Conservation (phyloP, 345 rosid genomes). For the Schrenkiella parvula region DNA sequence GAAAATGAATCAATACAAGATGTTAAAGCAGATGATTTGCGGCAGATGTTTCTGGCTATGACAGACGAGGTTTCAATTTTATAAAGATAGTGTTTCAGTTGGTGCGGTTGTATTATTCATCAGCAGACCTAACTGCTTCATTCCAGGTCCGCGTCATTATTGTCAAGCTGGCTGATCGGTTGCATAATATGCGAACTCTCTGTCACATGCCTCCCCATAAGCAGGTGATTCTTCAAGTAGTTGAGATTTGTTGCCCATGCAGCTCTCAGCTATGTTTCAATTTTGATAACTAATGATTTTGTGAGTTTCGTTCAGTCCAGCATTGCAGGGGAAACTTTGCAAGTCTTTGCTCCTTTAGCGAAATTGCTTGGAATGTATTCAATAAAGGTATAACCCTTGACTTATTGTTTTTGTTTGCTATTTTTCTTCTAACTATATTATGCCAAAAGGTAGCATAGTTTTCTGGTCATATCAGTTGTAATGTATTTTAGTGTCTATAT, state of each 20-base stretch:
- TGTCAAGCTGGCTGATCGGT: slow-evolving; percentile 96
- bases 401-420: neutral
- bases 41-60: slow-evolving; percentile 98
- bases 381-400: slow-evolving; percentile 61
- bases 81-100: slow-evolving; percentile 10
- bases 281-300: slow-evolving; percentile 26
- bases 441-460: neutral
- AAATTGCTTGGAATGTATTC: slow-evolving; percentile 97
- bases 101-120: neutral
- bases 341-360: slow-evolving; percentile 97
- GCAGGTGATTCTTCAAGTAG: slow-evolving; percentile 56
- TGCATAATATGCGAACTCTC: slow-evolving; percentile 98
- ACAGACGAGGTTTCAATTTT: slow-evolving; percentile 73
- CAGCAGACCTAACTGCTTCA: slow-evolving; percentile 16
- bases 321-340: slow-evolving; percentile 95
- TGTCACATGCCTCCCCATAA: slow-evolving; percentile 92
- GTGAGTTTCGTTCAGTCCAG: slow-evolving; percentile 61
- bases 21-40: slow-evolving; percentile 97
- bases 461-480: neutral
- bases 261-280: slow-evolving; percentile 10
- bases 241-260: slow-evolving; percentile 7
- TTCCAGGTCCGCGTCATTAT: slow-evolving; percentile 97
- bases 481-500: neutral
- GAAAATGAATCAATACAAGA: slow-evolving; percentile 77
- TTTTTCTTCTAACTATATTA: neutral